Conservation (phyloP, 768 basidiomycete genomes). For the Mycena maculata region DNA sequence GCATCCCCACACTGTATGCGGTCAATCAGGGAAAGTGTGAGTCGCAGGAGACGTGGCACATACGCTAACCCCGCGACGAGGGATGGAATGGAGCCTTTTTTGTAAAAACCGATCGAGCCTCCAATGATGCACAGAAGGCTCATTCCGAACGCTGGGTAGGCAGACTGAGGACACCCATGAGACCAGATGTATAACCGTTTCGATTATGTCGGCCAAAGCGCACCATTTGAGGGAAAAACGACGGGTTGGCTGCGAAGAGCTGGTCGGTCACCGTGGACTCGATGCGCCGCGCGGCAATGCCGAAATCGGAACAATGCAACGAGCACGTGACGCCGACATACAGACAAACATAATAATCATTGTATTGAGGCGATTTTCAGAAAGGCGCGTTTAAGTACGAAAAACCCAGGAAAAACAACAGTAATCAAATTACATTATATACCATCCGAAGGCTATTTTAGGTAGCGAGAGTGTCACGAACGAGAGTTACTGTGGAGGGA, state of each 20-base stretch:
- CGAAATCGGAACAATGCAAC: no score
- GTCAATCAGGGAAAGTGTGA: neutral
- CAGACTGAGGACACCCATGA: slow-evolving; percentile 51
- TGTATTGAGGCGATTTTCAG: no score
- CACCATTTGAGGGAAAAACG: slow-evolving; percentile 9
- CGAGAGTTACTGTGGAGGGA: no score
- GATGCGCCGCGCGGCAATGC: no score
- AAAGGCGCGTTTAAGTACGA: no score
- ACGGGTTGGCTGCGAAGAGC: neutral
- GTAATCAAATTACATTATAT: no score
- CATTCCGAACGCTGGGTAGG: slow-evolving; percentile 65
- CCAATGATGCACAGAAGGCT: slow-evolving; percentile 65
- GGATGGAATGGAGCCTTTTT: slow-evolving; percentile 66
- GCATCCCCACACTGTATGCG: slow-evolving; percentile 58
- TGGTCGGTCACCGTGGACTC: no score
- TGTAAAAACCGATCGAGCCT: slow-evolving; percentile 60
- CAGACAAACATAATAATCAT: no score
- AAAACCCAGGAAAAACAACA: no score
- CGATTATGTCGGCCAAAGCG: neutral
- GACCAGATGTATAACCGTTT: neutral
- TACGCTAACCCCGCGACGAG: slow-evolving; percentile 66
- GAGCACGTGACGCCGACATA: neutral
- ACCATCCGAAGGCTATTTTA: no score
- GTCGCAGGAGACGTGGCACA: slow-evolving; percentile 28
- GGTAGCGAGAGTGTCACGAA: no score